Evolutionary conservation across 495 filamentous ascomycete species (phyloP).

Genomic region (Stereocaulon alpinum): DNA sequence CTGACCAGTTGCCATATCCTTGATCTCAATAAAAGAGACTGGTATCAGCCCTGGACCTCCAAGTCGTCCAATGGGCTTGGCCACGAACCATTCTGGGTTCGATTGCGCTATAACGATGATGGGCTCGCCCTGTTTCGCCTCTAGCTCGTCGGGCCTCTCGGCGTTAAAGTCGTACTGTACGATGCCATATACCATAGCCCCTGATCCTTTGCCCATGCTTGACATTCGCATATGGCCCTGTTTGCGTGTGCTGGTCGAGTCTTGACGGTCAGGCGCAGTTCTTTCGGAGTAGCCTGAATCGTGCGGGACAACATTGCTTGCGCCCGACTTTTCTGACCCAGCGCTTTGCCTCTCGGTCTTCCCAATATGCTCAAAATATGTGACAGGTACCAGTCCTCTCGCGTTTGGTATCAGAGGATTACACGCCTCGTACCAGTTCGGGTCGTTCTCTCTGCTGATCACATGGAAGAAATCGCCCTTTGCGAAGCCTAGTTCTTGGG

Average conservation of each 20-base stretch:
- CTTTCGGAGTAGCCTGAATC: slow-evolving; percentile 77
- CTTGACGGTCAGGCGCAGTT: slow-evolving; percentile 27
- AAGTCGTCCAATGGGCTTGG: slow-evolving; percentile 90
- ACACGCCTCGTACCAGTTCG: slow-evolving; percentile 97
- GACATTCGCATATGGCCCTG: slow-evolving; percentile 37
- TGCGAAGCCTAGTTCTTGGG: slow-evolving; percentile 77
- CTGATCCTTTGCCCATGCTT: slow-evolving; percentile 49
- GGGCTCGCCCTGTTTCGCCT: slow-evolving; percentile 87
- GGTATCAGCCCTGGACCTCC: slow-evolving; percentile 93
- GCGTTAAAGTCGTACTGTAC: slow-evolving; percentile 97
- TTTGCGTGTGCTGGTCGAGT: slow-evolving; percentile 26
- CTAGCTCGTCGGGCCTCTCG: slow-evolving; percentile 87
- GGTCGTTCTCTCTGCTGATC: slow-evolving; percentile 88
- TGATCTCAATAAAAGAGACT: slow-evolving; percentile 92
- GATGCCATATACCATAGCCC: slow-evolving; percentile 89
- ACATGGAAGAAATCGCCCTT: slow-evolving; percentile 98
- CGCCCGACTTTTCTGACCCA: slow-evolving; percentile 57
- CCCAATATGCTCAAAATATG: slow-evolving; percentile 83
- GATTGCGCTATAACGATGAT: slow-evolving; percentile 98
- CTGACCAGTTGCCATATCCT: slow-evolving; percentile 82
- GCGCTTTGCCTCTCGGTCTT: slow-evolving; percentile 83
- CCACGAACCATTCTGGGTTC: slow-evolving; percentile 99
- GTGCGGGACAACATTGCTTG: slow-evolving; percentile 42
- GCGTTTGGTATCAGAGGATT: slow-evolving; percentile 85
- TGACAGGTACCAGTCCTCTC: slow-evolving; percentile 83